Base-by-base conservation (phyloP, 306 rosid species). In the Vicia sativa region DNA sequence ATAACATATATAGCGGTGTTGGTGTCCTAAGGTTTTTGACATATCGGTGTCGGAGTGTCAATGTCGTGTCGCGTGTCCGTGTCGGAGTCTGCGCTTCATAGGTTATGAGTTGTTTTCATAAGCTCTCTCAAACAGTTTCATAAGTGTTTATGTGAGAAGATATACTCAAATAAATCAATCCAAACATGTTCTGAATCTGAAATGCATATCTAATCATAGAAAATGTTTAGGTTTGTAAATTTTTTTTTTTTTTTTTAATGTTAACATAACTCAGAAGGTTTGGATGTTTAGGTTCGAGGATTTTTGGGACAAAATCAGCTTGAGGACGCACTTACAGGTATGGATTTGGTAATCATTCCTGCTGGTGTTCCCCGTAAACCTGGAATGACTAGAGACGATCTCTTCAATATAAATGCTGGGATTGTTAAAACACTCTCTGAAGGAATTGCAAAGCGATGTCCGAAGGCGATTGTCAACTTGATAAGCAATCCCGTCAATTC, bases 371-470 rank as follows among this genome's bases (percentile, higher is more conserved):
- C 98, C 1, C 85, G 99, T 52, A 90, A 93, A 80, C 99, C 99
- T 2, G 99, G 97, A 79, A 93, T 88, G 97, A 93, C 99, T 1
- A 90, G 97, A 78, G 97, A 93, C 67, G 99, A 90, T 71, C 97
- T 93, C n/a, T 88, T 93, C 82, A 93, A 86, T 18, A 88, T 90
- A 60, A 93, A 90, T 72, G 96, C 99, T 6, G 97, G 99, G 69
- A 93, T 93, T 46, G 97, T 93, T 39, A 88, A 43, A 76, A 86
- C 97, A 14, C 85, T 93, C 6, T 82, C 81, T 52, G 97, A 93
- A 75, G 99, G 79, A 65, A 82, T 93, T 74, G 86, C 89, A 0
- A 88, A 84, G 83, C 65, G 74, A 75, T 93, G 99, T 58, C 96
- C 99, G 3, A 83, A 79, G 53, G 99, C 96, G 2, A 63, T 93